Percentiles rank a stretch among this genome's conserved stretches.
Evolutionary conservation across 192 early-diverging fungal species (phyloP).

Genomic region (Rhizophagus sp.): DNA sequence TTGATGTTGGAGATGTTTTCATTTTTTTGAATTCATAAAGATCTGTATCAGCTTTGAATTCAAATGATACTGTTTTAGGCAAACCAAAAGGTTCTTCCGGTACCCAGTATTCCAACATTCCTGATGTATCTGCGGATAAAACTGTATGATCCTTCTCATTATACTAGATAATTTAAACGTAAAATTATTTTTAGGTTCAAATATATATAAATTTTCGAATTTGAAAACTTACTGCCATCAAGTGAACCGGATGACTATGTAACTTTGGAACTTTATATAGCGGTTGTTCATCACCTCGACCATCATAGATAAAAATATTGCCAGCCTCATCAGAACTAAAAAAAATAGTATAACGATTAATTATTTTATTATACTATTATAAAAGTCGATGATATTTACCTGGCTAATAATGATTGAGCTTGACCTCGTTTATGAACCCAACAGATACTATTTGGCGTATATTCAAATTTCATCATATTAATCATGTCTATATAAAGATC

Average conservation of each 20-base stretch:
- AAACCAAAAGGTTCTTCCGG: constrained; percentile 68
- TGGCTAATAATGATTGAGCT: constrained; percentile 79
- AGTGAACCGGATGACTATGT: constrained; percentile 70
- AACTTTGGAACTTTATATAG: constrained; percentile 64
- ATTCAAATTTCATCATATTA: constrained; percentile 84
- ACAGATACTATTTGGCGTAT: constrained; percentile 73
- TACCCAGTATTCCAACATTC: constrained; percentile 95
- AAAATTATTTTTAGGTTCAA: background rate
- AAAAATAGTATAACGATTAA: background rate
- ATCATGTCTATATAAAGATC: constrained; percentile 81
- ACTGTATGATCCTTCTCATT: constrained; percentile 74
- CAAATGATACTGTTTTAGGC: constrained; percentile 67
- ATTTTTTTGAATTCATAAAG: constrained; percentile 97
- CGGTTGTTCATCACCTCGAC: constrained; percentile 63
- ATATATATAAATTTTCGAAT: background rate
- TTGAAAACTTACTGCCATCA: constrained; percentile 62
- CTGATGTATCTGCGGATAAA: constrained; percentile 81
- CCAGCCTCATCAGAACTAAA: constrained; percentile 72
- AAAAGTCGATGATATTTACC: constrained; percentile 47
- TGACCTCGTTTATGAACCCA: constrained; percentile 88
- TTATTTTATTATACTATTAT: background rate
- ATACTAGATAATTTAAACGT: constrained; percentile 45
- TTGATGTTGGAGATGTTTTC: constrained; percentile 74
- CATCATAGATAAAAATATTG: constrained; percentile 82
- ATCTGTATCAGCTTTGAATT: constrained; percentile 92